These are phyloP conservation scores for Orychophragmus violaceus DNA, from an alignment of 345 rosid genomes.

Conservation along the genomic window DNA sequence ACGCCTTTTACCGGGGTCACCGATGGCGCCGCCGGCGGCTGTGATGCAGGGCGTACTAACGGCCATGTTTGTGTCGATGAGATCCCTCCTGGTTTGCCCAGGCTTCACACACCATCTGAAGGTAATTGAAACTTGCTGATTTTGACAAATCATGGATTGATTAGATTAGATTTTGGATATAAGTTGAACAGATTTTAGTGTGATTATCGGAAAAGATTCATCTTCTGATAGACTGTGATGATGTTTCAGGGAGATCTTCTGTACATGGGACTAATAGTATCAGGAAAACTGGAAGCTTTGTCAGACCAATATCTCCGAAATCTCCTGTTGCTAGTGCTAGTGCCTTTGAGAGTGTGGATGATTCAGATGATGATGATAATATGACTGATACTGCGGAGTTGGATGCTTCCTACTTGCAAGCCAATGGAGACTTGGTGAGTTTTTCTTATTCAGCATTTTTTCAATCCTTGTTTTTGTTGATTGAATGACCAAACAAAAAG, in stretches of 20 bases:
- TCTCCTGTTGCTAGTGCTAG: slow-evolving; percentile 94
- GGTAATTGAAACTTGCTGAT: too few relatives aligned
- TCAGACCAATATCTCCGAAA: slow-evolving; percentile 81
- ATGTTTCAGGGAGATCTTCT: slow-evolving; percentile 50
- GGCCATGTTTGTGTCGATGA: slow-evolving; percentile 60
- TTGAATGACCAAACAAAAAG: not conserved
- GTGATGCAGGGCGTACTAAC: slow-evolving; percentile 43
- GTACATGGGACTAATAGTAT: slow-evolving; percentile 40
- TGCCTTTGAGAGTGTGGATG: slow-evolving; percentile 87
- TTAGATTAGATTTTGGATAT: slow-evolving; percentile 2
- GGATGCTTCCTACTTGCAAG: slow-evolving; percentile 55
- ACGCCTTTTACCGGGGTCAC: slow-evolving; percentile 45
- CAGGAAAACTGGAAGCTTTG: slow-evolving; percentile 55
- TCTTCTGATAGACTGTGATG: not conserved
- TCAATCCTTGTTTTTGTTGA: not conserved
- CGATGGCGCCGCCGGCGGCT: slow-evolving; percentile 42
- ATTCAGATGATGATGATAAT: slow-evolving; percentile 89
- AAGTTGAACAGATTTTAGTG: too few relatives aligned
- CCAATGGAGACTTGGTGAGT: slow-evolving; percentile 81
- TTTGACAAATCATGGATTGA: too few relatives aligned
- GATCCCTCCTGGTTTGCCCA: slow-evolving; percentile 77
- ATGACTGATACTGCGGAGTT: slow-evolving; percentile 51
- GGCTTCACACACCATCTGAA: slow-evolving; percentile 79
- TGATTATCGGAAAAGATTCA: not conserved
- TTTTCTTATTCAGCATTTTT: slow-evolving; percentile 24